These are phyloP conservation scores for Sugiyamaella qingdaonensis DNA, from an alignment of 805 yeast genomes.

Conservation along the genomic window DNA sequence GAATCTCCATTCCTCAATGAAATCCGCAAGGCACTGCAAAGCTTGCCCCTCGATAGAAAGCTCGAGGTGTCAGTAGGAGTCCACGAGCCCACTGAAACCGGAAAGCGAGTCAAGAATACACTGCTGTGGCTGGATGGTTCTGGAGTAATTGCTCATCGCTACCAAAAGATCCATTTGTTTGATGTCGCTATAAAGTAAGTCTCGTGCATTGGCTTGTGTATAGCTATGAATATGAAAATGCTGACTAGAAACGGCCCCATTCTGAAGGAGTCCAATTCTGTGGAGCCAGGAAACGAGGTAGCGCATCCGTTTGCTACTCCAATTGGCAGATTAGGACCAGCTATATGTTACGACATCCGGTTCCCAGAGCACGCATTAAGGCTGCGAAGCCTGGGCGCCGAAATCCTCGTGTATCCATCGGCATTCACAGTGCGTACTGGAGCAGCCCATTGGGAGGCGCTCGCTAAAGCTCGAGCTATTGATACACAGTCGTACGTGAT, in stretches of 20 bases:
- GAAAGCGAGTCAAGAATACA: constrained; percentile 59
- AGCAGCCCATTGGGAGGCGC: constrained; percentile 78
- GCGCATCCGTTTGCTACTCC: constrained; percentile 55
- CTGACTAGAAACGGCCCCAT: constrained; percentile 65
- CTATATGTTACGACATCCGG: constrained; percentile 73
- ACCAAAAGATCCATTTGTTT: constrained; percentile 84
- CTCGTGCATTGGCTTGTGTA: not conserved
- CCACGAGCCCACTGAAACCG: constrained; percentile 60
- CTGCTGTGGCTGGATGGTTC: constrained; percentile 61
- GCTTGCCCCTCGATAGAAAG: constrained; percentile 39
- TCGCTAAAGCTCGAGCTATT: constrained; percentile 81
- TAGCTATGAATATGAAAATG: not conserved
- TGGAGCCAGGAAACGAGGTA: constrained; percentile 66
- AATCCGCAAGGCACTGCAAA: constrained; percentile 45
- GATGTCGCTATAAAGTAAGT: constrained; percentile 64
- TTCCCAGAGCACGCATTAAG: constrained; percentile 76
- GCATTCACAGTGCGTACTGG: constrained; percentile 95
- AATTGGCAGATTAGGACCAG: constrained; percentile 43
- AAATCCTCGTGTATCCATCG: constrained; percentile 76
- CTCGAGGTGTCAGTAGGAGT: constrained; percentile 79
- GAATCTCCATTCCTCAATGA: constrained; percentile 38
- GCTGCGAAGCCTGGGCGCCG: constrained; percentile 65
- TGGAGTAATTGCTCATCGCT: constrained; percentile 65
- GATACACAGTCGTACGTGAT: constrained; percentile 84
- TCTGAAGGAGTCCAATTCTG: constrained; percentile 69